Percentiles rank a stretch among this genome's conserved stretches.
Evolutionary conservation across 2,329 filamentous ascomycete species (phyloP).

Genomic region (Myriosclerotinia curreyana): DNA sequence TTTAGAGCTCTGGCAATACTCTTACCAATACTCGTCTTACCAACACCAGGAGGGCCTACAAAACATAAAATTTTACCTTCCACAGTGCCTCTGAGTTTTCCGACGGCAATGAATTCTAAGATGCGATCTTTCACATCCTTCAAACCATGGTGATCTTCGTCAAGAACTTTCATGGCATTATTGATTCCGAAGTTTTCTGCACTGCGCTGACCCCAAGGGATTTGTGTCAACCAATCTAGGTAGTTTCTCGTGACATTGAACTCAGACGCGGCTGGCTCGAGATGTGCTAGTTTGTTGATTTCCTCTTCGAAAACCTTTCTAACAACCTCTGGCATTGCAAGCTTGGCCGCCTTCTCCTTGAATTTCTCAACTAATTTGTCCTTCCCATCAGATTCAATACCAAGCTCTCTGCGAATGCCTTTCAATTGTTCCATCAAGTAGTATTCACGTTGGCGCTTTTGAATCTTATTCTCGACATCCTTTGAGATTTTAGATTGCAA

Average conservation of each 20-base stretch:
- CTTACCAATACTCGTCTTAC: constrained; percentile 98
- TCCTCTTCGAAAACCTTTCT: constrained; percentile 98
- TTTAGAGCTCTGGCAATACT: constrained; percentile 94
- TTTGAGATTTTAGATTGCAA: constrained; percentile 96
- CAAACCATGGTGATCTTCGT: constrained; percentile 94
- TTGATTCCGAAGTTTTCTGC: constrained; percentile 95
- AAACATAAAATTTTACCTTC: constrained; percentile 98
- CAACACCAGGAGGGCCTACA: constrained; percentile 93
- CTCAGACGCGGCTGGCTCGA: constrained; percentile 93
- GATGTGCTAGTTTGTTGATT: constrained; percentile 90
- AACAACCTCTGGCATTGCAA: constrained; percentile 95
- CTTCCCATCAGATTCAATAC: constrained; percentile 96
- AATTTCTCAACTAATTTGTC: constrained; percentile 98
- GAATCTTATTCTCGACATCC: constrained; percentile 95
- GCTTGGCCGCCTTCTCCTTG: constrained; percentile 87
- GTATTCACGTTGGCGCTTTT: constrained; percentile 95
- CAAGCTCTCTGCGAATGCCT: constrained; percentile 90
- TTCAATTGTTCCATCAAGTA: constrained; percentile 99
- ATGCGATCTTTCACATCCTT: constrained; percentile 99
- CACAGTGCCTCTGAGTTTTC: constrained; percentile 92
- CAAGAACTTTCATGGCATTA: constrained; percentile 83
- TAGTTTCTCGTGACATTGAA: constrained; percentile 99
- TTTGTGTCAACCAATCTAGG: constrained; percentile 96
- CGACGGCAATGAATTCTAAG: constrained; percentile 95
- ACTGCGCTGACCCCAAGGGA: constrained; percentile 94